phyloP scores from a whole-genome alignment of 306 rosid species.

The Rosa chinensis region DNA sequence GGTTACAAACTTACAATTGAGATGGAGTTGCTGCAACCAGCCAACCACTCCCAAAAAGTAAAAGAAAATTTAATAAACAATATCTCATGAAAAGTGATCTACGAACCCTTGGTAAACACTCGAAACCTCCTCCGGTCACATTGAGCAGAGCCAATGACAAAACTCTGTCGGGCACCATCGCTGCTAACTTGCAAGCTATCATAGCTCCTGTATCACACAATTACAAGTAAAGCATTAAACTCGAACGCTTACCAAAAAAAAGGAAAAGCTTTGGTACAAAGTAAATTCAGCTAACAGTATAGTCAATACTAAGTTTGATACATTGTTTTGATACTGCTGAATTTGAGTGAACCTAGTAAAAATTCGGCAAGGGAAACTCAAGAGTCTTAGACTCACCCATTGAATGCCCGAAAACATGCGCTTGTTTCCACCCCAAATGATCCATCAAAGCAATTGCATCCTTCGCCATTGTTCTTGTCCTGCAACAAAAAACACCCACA shows the following conservation, averaged over 20 bases:
- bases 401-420: constrained; percentile 95
- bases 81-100: neutral
- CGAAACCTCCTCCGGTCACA: constrained; percentile 87
- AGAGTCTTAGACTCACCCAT: constrained; percentile 65
- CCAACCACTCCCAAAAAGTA: neutral
- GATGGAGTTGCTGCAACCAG: neutral
- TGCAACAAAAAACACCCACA: constrained; percentile 43
- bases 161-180: constrained; percentile 78
- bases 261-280: too few species aligned
- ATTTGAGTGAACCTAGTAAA: neutral
- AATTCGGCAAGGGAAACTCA: neutral
- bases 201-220: constrained; percentile 66
- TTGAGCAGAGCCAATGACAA: constrained; percentile 88
- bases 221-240: neutral
- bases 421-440: constrained; percentile 85
- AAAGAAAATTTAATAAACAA: neutral
- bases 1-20: neutral
- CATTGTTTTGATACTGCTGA: neutral
- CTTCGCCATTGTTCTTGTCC: constrained; percentile 84
- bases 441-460: constrained; percentile 83
- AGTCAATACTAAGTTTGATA: neutral
- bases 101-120: constrained; percentile 89
- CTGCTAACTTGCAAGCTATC: constrained; percentile 89
- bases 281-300: neutral
- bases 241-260: too few species aligned